phyloP scores from a whole-genome alignment of 495 filamentous ascomycete genomes.

The Trichoderma asperelloides region DNA sequence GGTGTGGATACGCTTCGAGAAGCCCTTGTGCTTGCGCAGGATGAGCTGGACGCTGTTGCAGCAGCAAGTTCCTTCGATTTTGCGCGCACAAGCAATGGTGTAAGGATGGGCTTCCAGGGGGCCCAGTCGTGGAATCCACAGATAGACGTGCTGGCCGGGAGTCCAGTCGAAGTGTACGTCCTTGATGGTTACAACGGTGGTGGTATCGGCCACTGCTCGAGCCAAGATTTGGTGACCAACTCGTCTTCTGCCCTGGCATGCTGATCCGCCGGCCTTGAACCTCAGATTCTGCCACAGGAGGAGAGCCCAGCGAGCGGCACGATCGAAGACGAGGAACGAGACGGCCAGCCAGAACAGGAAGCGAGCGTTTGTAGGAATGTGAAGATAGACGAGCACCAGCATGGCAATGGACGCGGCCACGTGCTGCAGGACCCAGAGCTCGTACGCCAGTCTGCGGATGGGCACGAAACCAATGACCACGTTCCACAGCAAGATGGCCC shows the following conservation, averaged over 20 bases:
- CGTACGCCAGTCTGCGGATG: conserved; percentile 60
- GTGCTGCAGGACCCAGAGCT: conserved; percentile 78
- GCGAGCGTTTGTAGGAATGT: conserved; percentile 48
- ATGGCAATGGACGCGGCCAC: conserved; percentile 59
- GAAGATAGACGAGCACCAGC: conserved; percentile 55
- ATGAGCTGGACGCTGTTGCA: conserved; percentile 62
- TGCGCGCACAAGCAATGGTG: conserved; percentile 54
- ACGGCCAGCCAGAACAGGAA: conserved; percentile 68
- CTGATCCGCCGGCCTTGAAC: conserved; percentile 25
- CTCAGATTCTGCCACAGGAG: conserved; percentile 59
- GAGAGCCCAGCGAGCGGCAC: conserved; percentile 41
- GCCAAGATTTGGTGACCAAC: conserved; percentile 54
- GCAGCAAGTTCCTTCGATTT: conserved; percentile 34
- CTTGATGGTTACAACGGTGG: conserved; percentile 61
- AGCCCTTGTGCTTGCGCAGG: conserved; percentile 61
- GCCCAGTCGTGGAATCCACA: conserved; percentile 60
- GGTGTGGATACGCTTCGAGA: conserved; percentile 56
- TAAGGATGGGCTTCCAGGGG: conserved; percentile 73
- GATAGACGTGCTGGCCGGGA: conserved; percentile 70
- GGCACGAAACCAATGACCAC: conserved; percentile 59
- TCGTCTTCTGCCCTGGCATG: conserved; percentile 30
- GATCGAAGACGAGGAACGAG: conserved; percentile 61
- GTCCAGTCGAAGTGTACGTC: conserved; percentile 63
- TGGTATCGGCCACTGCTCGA: conserved; percentile 49
- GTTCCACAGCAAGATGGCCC: conserved; percentile 65